phyloP scores from a whole-genome alignment of 2,329 filamentous ascomycete genomes.

The Aspergillus ochraceoroseus region DNA sequence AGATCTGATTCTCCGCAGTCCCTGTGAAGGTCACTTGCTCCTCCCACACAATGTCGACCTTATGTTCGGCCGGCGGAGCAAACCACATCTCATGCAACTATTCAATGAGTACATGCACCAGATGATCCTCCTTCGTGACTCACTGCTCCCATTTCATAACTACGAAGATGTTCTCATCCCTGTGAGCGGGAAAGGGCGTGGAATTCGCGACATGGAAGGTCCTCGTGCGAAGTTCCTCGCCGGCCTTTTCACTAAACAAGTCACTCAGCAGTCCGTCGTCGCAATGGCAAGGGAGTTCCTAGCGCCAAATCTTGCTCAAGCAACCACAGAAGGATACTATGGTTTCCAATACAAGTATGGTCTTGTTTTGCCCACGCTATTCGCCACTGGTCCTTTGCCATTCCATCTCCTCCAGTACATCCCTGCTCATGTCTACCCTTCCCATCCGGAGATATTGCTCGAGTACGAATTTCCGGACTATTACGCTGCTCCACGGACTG shows the following conservation, averaged over 20 bases:
- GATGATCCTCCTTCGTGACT: conserved; percentile 23
- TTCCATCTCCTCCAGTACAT: conserved; percentile 24
- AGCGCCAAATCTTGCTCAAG: conserved; percentile 2
- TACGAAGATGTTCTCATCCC: conserved; percentile 22
- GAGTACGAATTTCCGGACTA: conserved; percentile 22
- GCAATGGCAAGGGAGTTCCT: conserved; percentile 17
- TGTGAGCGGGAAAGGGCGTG: conserved; percentile 10
- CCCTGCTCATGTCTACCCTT: conserved; percentile 14
- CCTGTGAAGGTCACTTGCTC: conserved; percentile 23
- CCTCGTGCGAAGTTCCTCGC: conserved; percentile 17
- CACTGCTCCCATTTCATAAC: conserved; percentile 21
- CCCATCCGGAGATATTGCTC: conserved; percentile 14
- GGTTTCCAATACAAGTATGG: conserved; percentile 26
- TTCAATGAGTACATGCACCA: conserved; percentile 26
- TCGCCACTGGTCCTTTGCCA: conserved; percentile 13
- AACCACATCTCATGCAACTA: conserved; percentile 23
- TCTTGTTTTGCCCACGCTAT: conserved; percentile 21
- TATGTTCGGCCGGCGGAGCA: conserved; percentile 20
- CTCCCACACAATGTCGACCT: conserved; percentile 18
- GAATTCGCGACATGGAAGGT: conserved; percentile 17
- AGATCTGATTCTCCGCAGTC: conserved; percentile 18
- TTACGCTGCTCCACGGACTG: conserved; percentile 18
- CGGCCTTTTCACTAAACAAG: conserved; percentile 14
- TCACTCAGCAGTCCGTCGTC: conserved; percentile 13
- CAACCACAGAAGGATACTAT: conserved; percentile 17